Conservation (phyloP, 2,329 filamentous ascomycete genomes). For the Pseudofabraea citricarpa region DNA sequence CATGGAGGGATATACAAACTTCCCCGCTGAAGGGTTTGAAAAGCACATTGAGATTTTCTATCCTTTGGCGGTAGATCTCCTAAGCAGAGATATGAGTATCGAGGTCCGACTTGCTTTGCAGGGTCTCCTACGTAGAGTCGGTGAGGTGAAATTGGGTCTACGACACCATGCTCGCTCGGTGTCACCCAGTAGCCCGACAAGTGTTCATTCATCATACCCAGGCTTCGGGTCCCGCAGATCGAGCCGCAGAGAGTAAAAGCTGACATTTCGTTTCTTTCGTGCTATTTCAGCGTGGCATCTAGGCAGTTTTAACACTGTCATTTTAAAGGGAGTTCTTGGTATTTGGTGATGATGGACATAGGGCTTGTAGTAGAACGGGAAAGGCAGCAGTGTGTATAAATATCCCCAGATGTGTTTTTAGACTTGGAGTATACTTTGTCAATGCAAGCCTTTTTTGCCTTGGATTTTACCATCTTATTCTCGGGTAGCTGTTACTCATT, state of each 20-base stretch:
- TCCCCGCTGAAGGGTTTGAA: slow-evolving; percentile 74
- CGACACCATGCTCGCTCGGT: slow-evolving; percentile 10
- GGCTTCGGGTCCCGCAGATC: slow-evolving; percentile 13
- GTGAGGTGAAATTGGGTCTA: slow-evolving; percentile 63
- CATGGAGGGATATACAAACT: slow-evolving; percentile 83
- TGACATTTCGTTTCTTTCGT: background rate
- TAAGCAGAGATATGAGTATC: slow-evolving; percentile 73
- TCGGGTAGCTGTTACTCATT: no score
- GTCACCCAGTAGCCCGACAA: slow-evolving; percentile 18
- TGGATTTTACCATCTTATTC: no score
- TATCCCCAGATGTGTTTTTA: slow-evolving; percentile 6
- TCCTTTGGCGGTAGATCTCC: slow-evolving; percentile 75
- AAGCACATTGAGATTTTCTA: slow-evolving; percentile 81
- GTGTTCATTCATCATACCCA: slow-evolving; percentile 8
- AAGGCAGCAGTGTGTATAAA: slow-evolving; percentile 3
- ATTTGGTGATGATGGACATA: background rate
- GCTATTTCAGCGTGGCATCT: slow-evolving; percentile 4
- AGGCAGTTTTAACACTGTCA: slow-evolving; percentile 5
- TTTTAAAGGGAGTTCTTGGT: slow-evolving; percentile 4
- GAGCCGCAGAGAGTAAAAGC: slow-evolving; percentile 9
- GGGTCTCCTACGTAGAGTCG: slow-evolving; percentile 72
- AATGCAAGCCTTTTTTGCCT: background rate
- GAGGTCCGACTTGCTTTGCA: slow-evolving; percentile 79
- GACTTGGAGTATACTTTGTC: background rate
- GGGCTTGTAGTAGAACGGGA: slow-evolving; percentile 2